phyloP scores from a whole-genome alignment of 2,329 filamentous ascomycete species.

The Calonectria fujianensis region DNA sequence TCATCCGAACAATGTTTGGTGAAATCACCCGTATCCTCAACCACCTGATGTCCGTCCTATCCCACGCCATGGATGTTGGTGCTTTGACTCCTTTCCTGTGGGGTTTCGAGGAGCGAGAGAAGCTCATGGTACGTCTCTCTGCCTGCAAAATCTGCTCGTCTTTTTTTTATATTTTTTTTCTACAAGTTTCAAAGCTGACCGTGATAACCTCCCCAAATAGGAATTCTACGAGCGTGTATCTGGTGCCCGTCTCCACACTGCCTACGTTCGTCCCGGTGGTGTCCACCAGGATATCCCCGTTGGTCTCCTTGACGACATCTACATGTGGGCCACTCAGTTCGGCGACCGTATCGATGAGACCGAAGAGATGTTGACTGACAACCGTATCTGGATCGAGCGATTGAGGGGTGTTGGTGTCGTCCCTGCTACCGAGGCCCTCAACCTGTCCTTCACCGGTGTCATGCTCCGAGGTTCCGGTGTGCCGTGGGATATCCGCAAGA shows the following conservation, averaged over 20 bases:
- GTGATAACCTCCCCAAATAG: conserved; percentile 66
- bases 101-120: conserved; percentile 99
- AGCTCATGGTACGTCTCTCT: conserved; percentile 89
- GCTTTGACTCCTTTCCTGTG: conserved; percentile 98
- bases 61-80: conserved; percentile 99
- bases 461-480: conserved; percentile 98
- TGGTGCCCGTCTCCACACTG: conserved; percentile 96
- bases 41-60: conserved; percentile 97
- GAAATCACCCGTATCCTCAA: conserved; percentile 96
- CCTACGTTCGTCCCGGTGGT: conserved; percentile 96
- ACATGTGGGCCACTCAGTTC: conserved; percentile 99
- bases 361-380: conserved; percentile 98
- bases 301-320: conserved; percentile 97
- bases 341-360: conserved; percentile 99
- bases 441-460: conserved; percentile 96
- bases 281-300: conserved; percentile 96
- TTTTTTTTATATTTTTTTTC: no score
- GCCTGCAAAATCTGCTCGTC: neutral
- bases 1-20: conserved; percentile 95
- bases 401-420: conserved; percentile 95
- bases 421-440: conserved; percentile 93
- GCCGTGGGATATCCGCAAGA: conserved; percentile 97
- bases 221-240: conserved; percentile 99
- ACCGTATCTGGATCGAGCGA: conserved; percentile 98
- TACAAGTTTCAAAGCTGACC: conserved; percentile 40